Conservation (phyloP, 805 yeast genomes). For the Hanseniaspora occidentalis region DNA sequence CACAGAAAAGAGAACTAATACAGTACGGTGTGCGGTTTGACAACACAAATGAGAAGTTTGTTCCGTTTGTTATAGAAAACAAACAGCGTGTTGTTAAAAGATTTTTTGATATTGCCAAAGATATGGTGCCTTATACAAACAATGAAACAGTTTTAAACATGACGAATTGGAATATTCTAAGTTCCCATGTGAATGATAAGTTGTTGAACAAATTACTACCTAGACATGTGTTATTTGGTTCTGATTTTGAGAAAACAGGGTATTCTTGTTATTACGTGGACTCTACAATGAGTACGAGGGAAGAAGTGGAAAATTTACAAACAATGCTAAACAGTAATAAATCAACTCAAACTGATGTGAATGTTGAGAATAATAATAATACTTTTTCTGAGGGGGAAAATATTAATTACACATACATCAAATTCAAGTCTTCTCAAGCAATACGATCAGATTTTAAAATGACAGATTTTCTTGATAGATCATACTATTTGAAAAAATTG, state of each 20-base stretch:
- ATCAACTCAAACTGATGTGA: too few relatives aligned
- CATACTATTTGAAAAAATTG: constrained; percentile 40
- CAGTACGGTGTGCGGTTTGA: neutral
- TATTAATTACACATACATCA: constrained; percentile 14
- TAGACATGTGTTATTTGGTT: neutral
- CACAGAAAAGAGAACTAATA: neutral
- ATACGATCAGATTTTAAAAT: constrained; percentile 30
- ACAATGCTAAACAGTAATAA: constrained; percentile 8
- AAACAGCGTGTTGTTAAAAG: constrained; percentile 11
- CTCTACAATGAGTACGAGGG: constrained; percentile 18
- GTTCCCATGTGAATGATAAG: neutral
- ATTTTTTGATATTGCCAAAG: constrained; percentile 15
- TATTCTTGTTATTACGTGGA: constrained; percentile 13
- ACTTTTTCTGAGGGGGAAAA: too few relatives aligned
- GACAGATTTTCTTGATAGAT: constrained; percentile 41
- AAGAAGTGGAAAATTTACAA: constrained; percentile 13
- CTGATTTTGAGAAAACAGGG: too few relatives aligned
- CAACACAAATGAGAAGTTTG: constrained; percentile 9
- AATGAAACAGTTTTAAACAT: constrained; percentile 6
- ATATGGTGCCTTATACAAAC: constrained; percentile 11
- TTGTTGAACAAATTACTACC: neutral
- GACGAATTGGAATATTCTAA: constrained; percentile 11
- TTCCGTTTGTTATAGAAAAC: constrained; percentile 3
- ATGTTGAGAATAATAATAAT: too few relatives aligned
- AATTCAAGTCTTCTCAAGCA: constrained; percentile 21